phyloP scores from a whole-genome alignment of 768 basidiomycete species.

The Pisolithus tinctorius region DNA sequence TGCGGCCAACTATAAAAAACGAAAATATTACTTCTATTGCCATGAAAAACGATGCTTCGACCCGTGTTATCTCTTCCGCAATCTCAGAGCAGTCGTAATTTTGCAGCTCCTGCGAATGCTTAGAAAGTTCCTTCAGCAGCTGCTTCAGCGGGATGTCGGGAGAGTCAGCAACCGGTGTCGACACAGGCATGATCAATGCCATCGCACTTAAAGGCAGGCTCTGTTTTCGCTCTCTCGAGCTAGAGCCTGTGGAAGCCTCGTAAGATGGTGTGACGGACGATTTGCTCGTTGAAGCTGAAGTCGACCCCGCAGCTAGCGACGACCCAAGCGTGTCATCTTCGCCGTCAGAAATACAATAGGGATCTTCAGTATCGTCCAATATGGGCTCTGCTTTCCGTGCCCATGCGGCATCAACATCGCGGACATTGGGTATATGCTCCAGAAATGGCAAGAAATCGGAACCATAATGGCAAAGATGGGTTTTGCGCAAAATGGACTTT shows the following conservation, averaged over 20 bases:
- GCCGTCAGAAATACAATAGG: slow-evolving; percentile 46
- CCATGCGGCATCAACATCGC: slow-evolving; percentile 71
- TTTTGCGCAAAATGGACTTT: slow-evolving; percentile 72
- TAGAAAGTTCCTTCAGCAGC: slow-evolving; percentile 56
- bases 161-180: slow-evolving; percentile 24
- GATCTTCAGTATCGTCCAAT: slow-evolving; percentile 58
- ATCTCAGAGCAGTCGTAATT: slow-evolving; percentile 56
- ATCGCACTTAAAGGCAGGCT: slow-evolving; percentile 54
- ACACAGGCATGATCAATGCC: slow-evolving; percentile 33
- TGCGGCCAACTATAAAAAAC: not conserved
- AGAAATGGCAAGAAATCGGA: slow-evolving; percentile 78
- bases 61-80: slow-evolving; percentile 80
- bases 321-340: slow-evolving; percentile 34
- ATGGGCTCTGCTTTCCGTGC: slow-evolving; percentile 58
- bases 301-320: slow-evolving; percentile 25
- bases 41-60: slow-evolving; percentile 63
- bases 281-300: slow-evolving; percentile 20
- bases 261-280: slow-evolving; percentile 15
- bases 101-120: slow-evolving; percentile 51
- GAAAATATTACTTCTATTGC: slow-evolving; percentile 58
- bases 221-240: slow-evolving; percentile 55
- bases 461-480: slow-evolving; percentile 79
- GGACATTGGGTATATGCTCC: slow-evolving; percentile 53
- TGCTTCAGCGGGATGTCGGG: slow-evolving; percentile 45
- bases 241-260: slow-evolving; percentile 19